Evolutionary conservation across 1,284 basidiomycete species (phyloP).

Genomic region (Ceratobasidium sp.): DNA sequence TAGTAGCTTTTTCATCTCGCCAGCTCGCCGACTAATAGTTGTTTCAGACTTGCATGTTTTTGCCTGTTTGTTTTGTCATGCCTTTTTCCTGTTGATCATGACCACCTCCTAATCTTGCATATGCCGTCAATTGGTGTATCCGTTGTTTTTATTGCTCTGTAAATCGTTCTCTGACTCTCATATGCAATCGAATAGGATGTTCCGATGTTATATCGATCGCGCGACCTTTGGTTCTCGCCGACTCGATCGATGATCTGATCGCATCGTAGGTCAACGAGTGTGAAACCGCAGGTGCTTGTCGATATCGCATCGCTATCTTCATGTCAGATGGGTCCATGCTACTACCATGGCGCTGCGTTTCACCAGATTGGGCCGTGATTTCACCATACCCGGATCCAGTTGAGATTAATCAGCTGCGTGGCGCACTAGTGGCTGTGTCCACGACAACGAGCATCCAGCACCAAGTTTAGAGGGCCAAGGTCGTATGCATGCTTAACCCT

Average conservation of each 20-base stretch:
- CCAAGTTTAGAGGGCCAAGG: neutral
- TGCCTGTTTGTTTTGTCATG: neutral
- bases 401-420: neutral
- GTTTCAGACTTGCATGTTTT: neutral
- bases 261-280: neutral
- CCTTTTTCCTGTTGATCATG: neutral
- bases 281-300: neutral
- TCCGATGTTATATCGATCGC: neutral
- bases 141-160: neutral
- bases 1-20: neutral
- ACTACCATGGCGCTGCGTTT: no score
- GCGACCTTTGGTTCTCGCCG: neutral
- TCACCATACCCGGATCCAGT: neutral
- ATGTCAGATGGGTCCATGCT: no score
- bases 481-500: no score
- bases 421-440: neutral
- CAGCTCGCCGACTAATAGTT: neutral
- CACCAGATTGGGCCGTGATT: neutral
- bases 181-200: constrained; percentile 1
- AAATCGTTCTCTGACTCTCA: neutral
- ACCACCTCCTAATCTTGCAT: neutral
- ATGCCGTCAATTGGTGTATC: neutral
- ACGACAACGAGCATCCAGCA: neutral
- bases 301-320: neutral
- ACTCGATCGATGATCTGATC: constrained; percentile 15